Conservation (phyloP, 2,329 filamentous ascomycete genomes). For the Aotearoamyces nothofagi region DNA sequence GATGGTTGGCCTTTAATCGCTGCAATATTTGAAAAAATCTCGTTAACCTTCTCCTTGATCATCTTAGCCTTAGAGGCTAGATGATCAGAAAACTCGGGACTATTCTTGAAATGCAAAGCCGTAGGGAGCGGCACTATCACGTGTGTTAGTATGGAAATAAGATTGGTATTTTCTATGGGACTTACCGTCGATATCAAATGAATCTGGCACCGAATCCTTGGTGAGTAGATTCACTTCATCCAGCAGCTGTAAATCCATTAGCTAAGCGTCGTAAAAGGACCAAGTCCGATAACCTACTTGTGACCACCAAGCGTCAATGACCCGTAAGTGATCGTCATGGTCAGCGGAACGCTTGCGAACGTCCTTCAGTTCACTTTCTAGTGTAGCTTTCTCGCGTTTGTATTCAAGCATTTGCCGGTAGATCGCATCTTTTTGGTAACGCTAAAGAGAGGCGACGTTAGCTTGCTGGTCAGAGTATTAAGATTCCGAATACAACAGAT, state of each 20-base stretch:
- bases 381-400: slow-evolving; percentile 71
- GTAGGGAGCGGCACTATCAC: slow-evolving; percentile 38
- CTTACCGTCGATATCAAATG: slow-evolving; percentile 24
- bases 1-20: slow-evolving; percentile 36
- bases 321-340: slow-evolving; percentile 84
- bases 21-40: slow-evolving; percentile 45
- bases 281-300: slow-evolving; percentile 68
- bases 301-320: slow-evolving; percentile 86
- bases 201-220: slow-evolving; percentile 30
- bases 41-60: slow-evolving; percentile 60
- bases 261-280: too few relatives aligned
- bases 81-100: slow-evolving; percentile 66
- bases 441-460: too few relatives aligned
- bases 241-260: slow-evolving; percentile 37
- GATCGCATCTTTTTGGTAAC: slow-evolving; percentile 92
- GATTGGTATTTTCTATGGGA: slow-evolving; percentile 13
- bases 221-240: slow-evolving; percentile 49
- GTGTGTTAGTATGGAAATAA: slow-evolving; percentile 11
- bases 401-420: slow-evolving; percentile 96
- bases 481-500: too few relatives aligned
- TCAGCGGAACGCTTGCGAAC: slow-evolving; percentile 62
- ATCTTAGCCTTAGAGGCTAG: slow-evolving; percentile 59
- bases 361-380: slow-evolving; percentile 71
- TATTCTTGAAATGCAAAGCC: slow-evolving; percentile 44
- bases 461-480: too few relatives aligned